Evolutionary conservation across 139 green algal genomes (phyloP).

Genomic region (Auxenochlorella pyrenoidosa): DNA sequence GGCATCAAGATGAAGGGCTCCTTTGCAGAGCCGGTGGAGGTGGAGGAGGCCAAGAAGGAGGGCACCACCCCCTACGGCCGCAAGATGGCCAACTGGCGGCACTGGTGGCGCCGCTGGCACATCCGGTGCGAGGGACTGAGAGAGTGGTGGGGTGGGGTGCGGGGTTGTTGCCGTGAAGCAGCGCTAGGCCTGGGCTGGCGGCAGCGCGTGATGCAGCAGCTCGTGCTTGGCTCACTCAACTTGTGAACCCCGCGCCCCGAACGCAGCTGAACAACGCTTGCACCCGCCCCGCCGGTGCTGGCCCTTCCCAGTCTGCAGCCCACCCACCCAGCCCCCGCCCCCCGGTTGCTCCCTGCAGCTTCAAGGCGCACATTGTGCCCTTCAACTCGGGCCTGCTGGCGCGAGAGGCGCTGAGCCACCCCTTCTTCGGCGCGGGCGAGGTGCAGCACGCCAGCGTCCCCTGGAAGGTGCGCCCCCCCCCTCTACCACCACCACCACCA

Average conservation of each 20-base stretch:
- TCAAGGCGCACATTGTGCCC: constrained; percentile 43
- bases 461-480: not conserved
- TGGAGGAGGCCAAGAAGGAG: not conserved
- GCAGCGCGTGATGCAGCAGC: too few species aligned
- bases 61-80: not conserved
- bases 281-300: too few species aligned
- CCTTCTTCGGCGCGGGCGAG: constrained; percentile 47
- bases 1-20: constrained; percentile 14
- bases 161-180: not conserved
- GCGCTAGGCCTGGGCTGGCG: not conserved
- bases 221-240: too few species aligned
- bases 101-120: constrained; percentile 26
- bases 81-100: not conserved
- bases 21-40: not conserved
- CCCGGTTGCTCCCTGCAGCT: constrained; percentile 4
- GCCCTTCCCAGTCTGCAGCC: not conserved
- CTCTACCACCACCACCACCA: too few species aligned
- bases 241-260: too few species aligned
- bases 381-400: constrained; percentile 54
- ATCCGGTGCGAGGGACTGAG: not conserved
- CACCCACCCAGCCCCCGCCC: not conserved
- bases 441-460: constrained; percentile 37
- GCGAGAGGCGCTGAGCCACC: constrained; percentile 49
- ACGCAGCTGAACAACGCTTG: too few species aligned
- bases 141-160: not conserved